Base-by-base conservation (phyloP, 768 basidiomycete genomes). In the Mrakia blollopis region DNA sequence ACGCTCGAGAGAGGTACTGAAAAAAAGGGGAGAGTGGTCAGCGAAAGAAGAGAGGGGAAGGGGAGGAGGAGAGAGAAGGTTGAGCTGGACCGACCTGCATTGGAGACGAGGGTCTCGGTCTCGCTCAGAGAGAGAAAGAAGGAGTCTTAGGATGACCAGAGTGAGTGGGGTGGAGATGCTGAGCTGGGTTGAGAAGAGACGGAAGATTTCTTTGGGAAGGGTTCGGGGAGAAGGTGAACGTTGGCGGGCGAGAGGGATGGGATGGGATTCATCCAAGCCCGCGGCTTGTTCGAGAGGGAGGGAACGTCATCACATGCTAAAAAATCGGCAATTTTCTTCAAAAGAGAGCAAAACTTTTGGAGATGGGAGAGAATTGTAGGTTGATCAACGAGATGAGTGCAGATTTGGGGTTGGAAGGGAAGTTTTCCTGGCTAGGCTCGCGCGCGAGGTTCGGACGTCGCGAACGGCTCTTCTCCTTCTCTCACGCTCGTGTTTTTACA, bases 1-100 rank as follows among this genome's bases (percentile, higher is more conserved):
- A 84, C 16, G 84, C 84, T 72, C 82, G 83, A 21, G 84, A 84
- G 21, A 84, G 80, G 78, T 84, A 84, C 81, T 84, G 83, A 35
- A 54, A 10, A 21, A 37, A 35, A 1, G 30, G 37, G 37, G 5
- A 44, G 63, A n/a, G 32, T 2, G 32, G 23, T 30, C n/a, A 65
- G 63, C 11, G 9, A 65, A 35, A 44, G 44, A 44, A 63, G 62
- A 18, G 62, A 37, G 35, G 63, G 32, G 10, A 21, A 32, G 63
- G 35, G 32, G 6, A 18, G 63, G 63, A 65, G 63, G n/a, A 8
- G 32, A 37, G 32, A 10, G 37, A 68, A 57, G 25, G 57, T 54
- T 16, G 54, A 54, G 54, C 1, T 13, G 57, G 25, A 57, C 57
- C 25, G 57, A 57, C 57, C 57, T 57, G 57, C 57, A 57, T 57